phyloP scores from a whole-genome alignment of 129 eudicot genomes.

The Artemisia tridentata region DNA sequence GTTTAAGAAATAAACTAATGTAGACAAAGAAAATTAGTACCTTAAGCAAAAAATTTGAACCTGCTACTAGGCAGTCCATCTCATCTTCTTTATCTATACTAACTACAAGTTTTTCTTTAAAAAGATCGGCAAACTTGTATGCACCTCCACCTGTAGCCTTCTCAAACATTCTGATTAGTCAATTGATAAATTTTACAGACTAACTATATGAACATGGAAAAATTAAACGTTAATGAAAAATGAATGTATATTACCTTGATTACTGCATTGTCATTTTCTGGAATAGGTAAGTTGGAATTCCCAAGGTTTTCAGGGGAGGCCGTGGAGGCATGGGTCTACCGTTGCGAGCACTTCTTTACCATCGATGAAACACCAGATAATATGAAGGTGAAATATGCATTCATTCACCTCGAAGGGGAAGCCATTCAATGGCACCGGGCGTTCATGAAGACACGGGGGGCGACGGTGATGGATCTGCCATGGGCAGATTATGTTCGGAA shows the following conservation, averaged over 20 bases:
- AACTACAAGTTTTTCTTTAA: slow-evolving; percentile 94
- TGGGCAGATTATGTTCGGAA: no score
- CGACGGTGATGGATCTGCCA: no score
- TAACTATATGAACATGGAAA: not conserved
- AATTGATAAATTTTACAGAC: slow-evolving; percentile 6
- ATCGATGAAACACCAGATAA: no score
- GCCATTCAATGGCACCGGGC: no score
- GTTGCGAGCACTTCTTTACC: no score
- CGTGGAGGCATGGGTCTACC: no score
- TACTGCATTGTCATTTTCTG: slow-evolving; percentile 63
- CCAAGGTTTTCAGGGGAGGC: no score
- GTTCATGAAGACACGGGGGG: no score
- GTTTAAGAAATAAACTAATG: not conserved
- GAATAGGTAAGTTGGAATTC: no score
- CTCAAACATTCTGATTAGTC: slow-evolving; percentile 40
- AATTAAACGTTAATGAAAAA: not conserved
- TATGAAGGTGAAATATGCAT: no score
- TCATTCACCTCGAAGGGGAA: no score
- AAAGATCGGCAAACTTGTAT: slow-evolving; percentile 85
- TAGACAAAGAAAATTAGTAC: slow-evolving; percentile 31
- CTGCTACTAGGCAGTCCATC: slow-evolving; percentile 93
- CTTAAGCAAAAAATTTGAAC: slow-evolving; percentile 97
- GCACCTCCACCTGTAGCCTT: slow-evolving; percentile 99
- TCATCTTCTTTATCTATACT: slow-evolving; percentile 97
- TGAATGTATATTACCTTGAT: slow-evolving; percentile 62